Base-by-base conservation (phyloP, 164 flowering plant genomes). In the Paratinospora sagittata region DNA sequence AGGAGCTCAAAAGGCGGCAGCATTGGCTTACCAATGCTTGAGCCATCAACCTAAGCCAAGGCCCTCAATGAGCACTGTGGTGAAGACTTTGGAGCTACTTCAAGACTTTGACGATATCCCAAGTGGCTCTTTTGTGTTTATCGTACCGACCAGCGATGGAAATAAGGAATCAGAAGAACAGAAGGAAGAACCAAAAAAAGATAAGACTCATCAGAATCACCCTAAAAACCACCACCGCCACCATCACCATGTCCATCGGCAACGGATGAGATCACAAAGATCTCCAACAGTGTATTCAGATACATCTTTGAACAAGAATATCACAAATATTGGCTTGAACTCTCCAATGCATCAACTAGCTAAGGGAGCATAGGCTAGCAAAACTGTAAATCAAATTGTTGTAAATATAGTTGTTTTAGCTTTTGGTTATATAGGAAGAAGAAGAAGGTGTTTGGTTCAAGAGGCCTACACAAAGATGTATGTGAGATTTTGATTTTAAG, bases 31-130 rank as follows among this genome's bases (percentile, higher is more conserved):
- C 68, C 88, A 82, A 37, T 94, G 98, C 79, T 66, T 94, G 23
- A 86, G 89, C 82, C 83, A 81, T 43, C 65, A 85, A 30, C 84
- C 90, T 3, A 90, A 90, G 74, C 73, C 75, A 3, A 78, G 98
- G 66, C 98, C 97, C 14, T 78, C 84, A 7, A 92, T 94, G 97
- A 82, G 78, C 74, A 41, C 60, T 3, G 90, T 90, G 74, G 92
- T 92, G 43, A 83, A 85, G 76, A 76, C 81, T 17, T 71, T 94
- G 47, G 92, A 89, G 79, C 74, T 84, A 13, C 70, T 92, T 5
- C 36, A 84, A 70, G 80, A 78, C 45, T 72, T 85, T 36, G 75
- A 78, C 6, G 98, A 92, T 63, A 78, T 88, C 14, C 88, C 85
- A 12, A 33, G 63, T 55, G 86, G 78, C 9, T 83, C 88, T 6